phyloP scores from a whole-genome alignment of 2,329 filamentous ascomycete genomes.

The Microcyclospora pomicola region DNA sequence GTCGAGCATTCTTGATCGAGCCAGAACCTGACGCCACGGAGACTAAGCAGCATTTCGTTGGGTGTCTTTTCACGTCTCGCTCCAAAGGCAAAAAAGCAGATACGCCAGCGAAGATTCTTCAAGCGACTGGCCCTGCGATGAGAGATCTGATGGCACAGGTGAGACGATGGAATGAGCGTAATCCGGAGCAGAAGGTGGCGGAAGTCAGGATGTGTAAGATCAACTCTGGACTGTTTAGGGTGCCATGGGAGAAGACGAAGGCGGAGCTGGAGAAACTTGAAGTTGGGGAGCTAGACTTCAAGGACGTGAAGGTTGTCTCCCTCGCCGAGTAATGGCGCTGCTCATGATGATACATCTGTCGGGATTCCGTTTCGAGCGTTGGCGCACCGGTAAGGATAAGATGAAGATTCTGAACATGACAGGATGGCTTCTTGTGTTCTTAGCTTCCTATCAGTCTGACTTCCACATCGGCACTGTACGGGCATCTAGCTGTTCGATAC shows the following conservation, averaged over 20 bases:
- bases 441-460: too few relatives aligned
- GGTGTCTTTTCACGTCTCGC: slow-evolving; percentile 45
- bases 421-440: too few relatives aligned
- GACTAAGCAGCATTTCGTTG: slow-evolving; percentile 35
- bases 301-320: slow-evolving; percentile 11
- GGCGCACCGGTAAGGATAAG: too few relatives aligned
- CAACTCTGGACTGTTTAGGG: slow-evolving; percentile 44
- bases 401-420: too few relatives aligned
- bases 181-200: slow-evolving; percentile 3
- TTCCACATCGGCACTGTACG: too few relatives aligned
- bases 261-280: slow-evolving; percentile 28
- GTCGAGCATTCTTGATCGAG: slow-evolving; percentile 41
- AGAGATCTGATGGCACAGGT: slow-evolving; percentile 34
- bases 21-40: slow-evolving; percentile 3
- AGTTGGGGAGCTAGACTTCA: slow-evolving; percentile 13
- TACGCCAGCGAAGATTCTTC: slow-evolving; percentile 31
- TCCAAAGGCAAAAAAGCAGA: slow-evolving; percentile 34
- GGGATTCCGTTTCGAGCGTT: too few relatives aligned
- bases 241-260: slow-evolving; percentile 40
- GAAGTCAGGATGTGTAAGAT: slow-evolving; percentile 27
- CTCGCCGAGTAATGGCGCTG: slow-evolving; percentile 2
- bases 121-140: slow-evolving; percentile 36
- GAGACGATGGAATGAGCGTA: slow-evolving; percentile 14
- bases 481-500: too few relatives aligned
- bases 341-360: too few relatives aligned